Evolutionary conservation across 2,329 filamentous ascomycete genomes (phyloP).

Genomic region (Parastagonospora avenae): DNA sequence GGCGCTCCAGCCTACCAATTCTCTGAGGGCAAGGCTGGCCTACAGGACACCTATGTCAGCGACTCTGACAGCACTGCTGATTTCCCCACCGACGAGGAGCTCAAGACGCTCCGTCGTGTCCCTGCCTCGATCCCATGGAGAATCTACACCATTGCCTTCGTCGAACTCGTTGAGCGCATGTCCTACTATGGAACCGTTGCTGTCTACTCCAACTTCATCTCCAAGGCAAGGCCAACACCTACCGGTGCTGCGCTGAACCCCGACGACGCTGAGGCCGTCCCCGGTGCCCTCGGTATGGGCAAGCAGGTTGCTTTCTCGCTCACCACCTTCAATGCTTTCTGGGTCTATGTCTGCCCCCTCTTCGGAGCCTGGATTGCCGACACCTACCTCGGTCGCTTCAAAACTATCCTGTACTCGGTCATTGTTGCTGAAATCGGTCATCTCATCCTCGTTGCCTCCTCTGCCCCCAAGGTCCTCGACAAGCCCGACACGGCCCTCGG

Average conservation of each 20-base stretch:
- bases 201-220: constrained; percentile 48
- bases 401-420: constrained; percentile 63
- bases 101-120: constrained; percentile 42
- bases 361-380: constrained; percentile 64
- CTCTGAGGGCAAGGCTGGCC: constrained; percentile 46
- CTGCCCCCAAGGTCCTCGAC: constrained; percentile 58
- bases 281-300: constrained; percentile 61
- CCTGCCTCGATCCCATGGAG: constrained; percentile 42
- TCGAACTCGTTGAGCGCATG: constrained; percentile 47
- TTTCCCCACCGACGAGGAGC: constrained; percentile 43
- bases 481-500: constrained; percentile 56
- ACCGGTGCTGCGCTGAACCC: constrained; percentile 40
- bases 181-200: constrained; percentile 46
- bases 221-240: constrained; percentile 30
- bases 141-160: constrained; percentile 42
- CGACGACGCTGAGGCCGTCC: constrained; percentile 35
- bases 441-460: constrained; percentile 60
- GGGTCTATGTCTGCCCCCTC: constrained; percentile 64
- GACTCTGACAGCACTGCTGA: constrained; percentile 19
- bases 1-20: constrained; percentile 35
- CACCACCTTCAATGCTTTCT: constrained; percentile 61
- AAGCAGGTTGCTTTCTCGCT: constrained; percentile 59
- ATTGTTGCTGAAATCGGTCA: constrained; percentile 64
- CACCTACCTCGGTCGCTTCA: constrained; percentile 65
- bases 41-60: constrained; percentile 37